Conservation (phyloP, 2,329 filamentous ascomycete genomes). For the Aspergillus fischeri region DNA sequence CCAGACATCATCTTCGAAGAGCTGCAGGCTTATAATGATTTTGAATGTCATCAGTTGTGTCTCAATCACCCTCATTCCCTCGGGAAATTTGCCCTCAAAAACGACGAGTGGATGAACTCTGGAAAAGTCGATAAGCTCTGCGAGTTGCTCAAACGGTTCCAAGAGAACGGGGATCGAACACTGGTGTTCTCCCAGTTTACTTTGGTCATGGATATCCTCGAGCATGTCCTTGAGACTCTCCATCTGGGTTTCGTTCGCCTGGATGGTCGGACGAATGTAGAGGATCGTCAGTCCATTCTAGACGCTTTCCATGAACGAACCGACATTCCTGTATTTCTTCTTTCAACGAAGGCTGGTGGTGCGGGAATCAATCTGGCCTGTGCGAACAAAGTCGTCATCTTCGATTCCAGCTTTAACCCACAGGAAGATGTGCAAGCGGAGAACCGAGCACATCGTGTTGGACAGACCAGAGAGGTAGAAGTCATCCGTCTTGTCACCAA, state of each 20-base stretch:
- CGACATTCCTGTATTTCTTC: constrained; percentile 81
- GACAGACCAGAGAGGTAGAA: constrained; percentile 85
- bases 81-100: constrained; percentile 53
- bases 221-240: constrained; percentile 71
- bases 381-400: constrained; percentile 96
- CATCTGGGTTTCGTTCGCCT: constrained; percentile 77
- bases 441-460: constrained; percentile 91
- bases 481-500: constrained; percentile 78
- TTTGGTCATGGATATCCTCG: constrained; percentile 83
- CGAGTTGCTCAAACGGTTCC: constrained; percentile 68
- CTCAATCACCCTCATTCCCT: constrained; percentile 50
- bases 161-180: constrained; percentile 75
- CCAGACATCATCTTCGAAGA: constrained; percentile 53
- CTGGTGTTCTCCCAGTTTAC: constrained; percentile 94
- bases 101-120: constrained; percentile 64
- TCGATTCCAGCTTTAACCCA: constrained; percentile 95
- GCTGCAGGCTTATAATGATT: constrained; percentile 55
- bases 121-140: constrained; percentile 84
- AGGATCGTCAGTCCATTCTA: constrained; percentile 79
- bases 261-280: constrained; percentile 77
- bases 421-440: constrained; percentile 98
- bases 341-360: constrained; percentile 92
- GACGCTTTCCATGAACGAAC: constrained; percentile 76
- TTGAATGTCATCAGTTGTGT: constrained; percentile 58
- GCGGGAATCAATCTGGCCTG: constrained; percentile 93